Conservation (phyloP, 2,329 filamentous ascomycete genomes). For the Davidsoniella virescens region DNA sequence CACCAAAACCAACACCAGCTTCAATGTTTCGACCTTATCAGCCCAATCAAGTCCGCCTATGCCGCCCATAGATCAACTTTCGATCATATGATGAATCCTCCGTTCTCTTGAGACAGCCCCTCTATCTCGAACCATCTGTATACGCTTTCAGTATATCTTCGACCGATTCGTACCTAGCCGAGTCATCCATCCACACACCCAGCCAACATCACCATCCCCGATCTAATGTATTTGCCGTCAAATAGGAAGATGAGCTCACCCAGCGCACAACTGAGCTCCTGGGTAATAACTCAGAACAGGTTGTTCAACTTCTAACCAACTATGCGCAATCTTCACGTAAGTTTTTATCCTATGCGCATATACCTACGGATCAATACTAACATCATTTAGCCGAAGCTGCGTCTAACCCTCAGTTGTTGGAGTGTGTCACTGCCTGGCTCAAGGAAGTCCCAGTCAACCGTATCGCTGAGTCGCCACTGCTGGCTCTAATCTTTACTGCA, state of each 20-base stretch:
- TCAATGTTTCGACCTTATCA: conserved; percentile 1
- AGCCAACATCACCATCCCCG: conserved; percentile 18
- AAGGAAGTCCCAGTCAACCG: conserved; percentile 74
- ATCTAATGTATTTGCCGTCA: conserved; percentile 28
- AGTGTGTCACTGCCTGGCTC: conserved; percentile 94
- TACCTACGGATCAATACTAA: not conserved
- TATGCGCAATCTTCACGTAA: conserved; percentile 85
- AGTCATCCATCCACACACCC: not conserved
- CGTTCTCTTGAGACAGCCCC: not conserved
- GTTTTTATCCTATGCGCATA: conserved; percentile 17
- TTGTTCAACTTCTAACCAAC: conserved; percentile 71
- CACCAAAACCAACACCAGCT: conserved; percentile 13
- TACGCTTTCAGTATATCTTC: conserved; percentile 4
- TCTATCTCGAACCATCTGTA: not conserved
- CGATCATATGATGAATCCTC: not conserved
- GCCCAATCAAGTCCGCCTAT: conserved; percentile 1
- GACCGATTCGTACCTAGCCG: conserved; percentile 4
- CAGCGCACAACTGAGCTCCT: conserved; percentile 76
- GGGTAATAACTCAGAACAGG: conserved; percentile 76
- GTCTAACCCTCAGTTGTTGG: conserved; percentile 76
- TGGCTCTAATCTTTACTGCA: conserved; percentile 66
- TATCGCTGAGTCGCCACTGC: conserved; percentile 70
- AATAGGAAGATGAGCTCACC: conserved; percentile 86
- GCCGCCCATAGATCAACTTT: conserved; percentile 1
- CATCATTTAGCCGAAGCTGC: conserved; percentile 47